These are phyloP conservation scores for Eudorina sp. DNA, from an alignment of 139 green algal species.

Conservation along the genomic window DNA sequence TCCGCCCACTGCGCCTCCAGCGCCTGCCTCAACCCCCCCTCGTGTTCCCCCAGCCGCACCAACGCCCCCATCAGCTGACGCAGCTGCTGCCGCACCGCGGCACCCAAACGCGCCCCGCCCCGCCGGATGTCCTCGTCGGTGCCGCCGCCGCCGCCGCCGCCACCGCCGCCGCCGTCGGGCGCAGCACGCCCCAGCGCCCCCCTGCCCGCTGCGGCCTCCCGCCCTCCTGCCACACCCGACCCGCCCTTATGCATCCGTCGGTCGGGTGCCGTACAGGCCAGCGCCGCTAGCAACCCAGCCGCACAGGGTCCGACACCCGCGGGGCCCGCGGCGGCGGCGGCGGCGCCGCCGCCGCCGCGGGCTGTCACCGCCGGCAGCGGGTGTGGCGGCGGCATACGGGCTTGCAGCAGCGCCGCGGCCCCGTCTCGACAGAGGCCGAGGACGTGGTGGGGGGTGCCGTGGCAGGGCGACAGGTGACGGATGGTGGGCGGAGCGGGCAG, in stretches of 20 bases:
- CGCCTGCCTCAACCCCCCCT: neutral
- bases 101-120: too few species aligned
- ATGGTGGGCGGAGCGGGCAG: neutral
- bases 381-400: constrained; percentile 1
- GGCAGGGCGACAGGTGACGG: neutral
- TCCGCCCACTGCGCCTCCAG: neutral
- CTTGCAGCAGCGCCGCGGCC: neutral
- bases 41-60: neutral
- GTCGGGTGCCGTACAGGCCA: neutral
- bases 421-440: neutral
- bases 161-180: too few species aligned
- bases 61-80: constrained; percentile 16
- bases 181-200: neutral
- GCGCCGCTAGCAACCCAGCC: constrained; percentile 23
- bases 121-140: too few species aligned
- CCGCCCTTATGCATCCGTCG: too few species aligned
- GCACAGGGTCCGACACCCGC: neutral
- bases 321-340: neutral
- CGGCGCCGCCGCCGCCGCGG: neutral
- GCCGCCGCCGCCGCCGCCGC: neutral
- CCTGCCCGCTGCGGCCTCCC: neutral
- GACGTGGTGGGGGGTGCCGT: constrained; percentile 21
- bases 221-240: neutral
- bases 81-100: constrained; percentile 25
- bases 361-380: neutral